Evolutionary conservation across 352 stramenopile species (phyloP), one percentile per base, ranked within the genome.

Genomic region (Globisporangium lucens): DNA sequence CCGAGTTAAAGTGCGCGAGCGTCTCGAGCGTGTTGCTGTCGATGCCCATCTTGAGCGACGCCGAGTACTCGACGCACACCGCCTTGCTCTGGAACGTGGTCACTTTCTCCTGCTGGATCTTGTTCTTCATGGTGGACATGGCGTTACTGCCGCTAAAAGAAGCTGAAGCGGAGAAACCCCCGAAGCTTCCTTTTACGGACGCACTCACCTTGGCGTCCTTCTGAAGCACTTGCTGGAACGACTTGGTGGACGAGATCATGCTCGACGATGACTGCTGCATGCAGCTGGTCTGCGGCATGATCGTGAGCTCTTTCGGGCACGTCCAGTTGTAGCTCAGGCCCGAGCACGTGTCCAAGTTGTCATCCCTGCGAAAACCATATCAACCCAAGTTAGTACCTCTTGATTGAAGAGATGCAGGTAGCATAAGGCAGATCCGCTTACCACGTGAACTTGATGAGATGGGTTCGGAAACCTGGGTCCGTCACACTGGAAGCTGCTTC

Each of bases 401-500:
- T 43, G 36, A 43, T 43, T 10, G 15, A 43, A 43, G 36, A 15
- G 36, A 43, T 43, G 10, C 36, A 43, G 10, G 36, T 43, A 43
- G 12, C 10, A 17, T 43, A 12, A 43, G 12, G 12, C 12, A 17
- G 36, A 10, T 43, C 15, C 36, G 5, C 29, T 36, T 61, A 72
- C 67, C 72, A 77, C 5, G 65, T 77, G 61, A 70, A 74, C 63
- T 73, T 77, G 58, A 75, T 55, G 13, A 73, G 55, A 27, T 75
- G 65, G 15, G 63, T 56, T 35, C 68, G 68, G 33, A 77, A 75
- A 17, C 72, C 61, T 9, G 68, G 65, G 22, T 75, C 68, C 27
- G 66, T 73, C 27, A 73, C 68, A 33, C 68, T 71, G 15, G 68
- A 72, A 0, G 71, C 64, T 9, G 71, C 69, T 49, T 75, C 72